Conservation (phyloP, 345 rosid species). For the Firmiana major region DNA sequence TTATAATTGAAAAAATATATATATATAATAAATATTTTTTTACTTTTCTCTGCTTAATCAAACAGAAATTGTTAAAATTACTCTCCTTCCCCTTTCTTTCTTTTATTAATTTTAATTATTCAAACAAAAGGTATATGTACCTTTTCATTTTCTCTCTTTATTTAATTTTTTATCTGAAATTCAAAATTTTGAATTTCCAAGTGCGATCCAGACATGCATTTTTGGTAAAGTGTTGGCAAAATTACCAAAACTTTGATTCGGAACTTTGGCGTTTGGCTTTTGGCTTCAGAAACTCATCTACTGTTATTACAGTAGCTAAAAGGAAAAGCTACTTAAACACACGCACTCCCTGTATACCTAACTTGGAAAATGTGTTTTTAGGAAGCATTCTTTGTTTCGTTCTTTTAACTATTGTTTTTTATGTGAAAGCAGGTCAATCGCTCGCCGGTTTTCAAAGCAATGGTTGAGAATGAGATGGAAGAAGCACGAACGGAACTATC, state of each 20-base stretch:
- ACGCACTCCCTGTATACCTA: not conserved
- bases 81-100: too few relatives aligned
- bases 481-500: slow-evolving; percentile 81
- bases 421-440: slow-evolving; percentile 49
- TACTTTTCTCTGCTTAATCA: too few relatives aligned
- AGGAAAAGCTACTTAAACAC: not conserved
- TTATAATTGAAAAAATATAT: too few relatives aligned
- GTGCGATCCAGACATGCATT: too few relatives aligned
- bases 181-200: too few relatives aligned
- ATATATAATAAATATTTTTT: too few relatives aligned
- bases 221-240: too few relatives aligned
- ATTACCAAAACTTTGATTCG: not conserved
- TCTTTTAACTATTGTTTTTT: not conserved
- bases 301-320: not conserved
- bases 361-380: not conserved
- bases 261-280: not conserved
- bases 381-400: not conserved
- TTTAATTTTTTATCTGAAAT: too few relatives aligned
- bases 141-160: too few relatives aligned
- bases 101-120: too few relatives aligned
- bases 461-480: slow-evolving; percentile 86
- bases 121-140: too few relatives aligned
- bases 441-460: slow-evolving; percentile 81
- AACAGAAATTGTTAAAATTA: too few relatives aligned
- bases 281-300: not conserved